Evolutionary conservation across 345 rosid genomes (phyloP).

Genomic region (Euphorbia pulcherrima): DNA sequence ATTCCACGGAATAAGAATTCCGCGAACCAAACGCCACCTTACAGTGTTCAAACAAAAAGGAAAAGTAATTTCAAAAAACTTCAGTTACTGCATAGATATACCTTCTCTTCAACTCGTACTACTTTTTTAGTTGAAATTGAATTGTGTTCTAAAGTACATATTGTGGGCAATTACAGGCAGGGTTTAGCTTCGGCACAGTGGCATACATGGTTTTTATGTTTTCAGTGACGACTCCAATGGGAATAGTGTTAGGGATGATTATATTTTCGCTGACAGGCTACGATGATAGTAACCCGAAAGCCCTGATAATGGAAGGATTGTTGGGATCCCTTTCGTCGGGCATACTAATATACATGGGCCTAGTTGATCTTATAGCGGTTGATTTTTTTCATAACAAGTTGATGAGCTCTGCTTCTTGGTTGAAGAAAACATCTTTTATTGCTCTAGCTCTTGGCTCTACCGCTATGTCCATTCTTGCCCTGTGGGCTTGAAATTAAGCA

Average conservation of each 20-base stretch:
- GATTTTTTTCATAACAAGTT: conserved; percentile 93
- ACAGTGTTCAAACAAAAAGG: too few species aligned
- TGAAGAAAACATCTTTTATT: conserved; percentile 72
- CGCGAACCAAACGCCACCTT: too few species aligned
- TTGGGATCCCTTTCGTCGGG: conserved; percentile 85
- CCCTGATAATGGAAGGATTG: conserved; percentile 83
- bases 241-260: conserved; percentile 78
- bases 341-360: conserved; percentile 85
- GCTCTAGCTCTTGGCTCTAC: conserved; percentile 68
- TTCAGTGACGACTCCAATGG: conserved; percentile 83
- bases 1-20: too few species aligned
- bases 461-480: conserved; percentile 86
- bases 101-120: not conserved
- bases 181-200: conserved; percentile 64
- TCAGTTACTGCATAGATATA: too few species aligned
- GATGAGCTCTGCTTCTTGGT: conserved; percentile 48
- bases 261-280: conserved; percentile 70
- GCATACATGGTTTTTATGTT: conserved; percentile 90
- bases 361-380: conserved; percentile 79
- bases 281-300: conserved; percentile 69
- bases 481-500: conserved; percentile 97
- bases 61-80: too few species aligned
- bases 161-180: conserved; percentile 53
- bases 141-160: not conserved
- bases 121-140: not conserved